Evolutionary conservation across 2,329 filamentous ascomycete species (phyloP).

Genomic region (Penicillium sp.): DNA sequence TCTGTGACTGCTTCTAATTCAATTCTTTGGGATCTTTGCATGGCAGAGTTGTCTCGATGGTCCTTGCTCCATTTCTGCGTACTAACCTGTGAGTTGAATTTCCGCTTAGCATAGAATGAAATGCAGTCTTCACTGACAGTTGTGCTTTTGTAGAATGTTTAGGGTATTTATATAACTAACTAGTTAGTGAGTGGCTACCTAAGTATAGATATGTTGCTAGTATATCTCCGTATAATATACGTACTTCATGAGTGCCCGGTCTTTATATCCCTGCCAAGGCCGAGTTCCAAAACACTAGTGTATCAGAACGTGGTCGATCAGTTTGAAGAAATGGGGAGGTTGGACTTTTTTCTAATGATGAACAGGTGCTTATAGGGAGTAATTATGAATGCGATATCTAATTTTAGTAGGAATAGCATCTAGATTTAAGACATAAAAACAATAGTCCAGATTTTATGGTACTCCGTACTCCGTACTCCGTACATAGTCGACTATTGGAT

Average conservation of each 20-base stretch:
- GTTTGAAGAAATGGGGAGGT: not conserved
- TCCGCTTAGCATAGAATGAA: conserved; percentile 23
- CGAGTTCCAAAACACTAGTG: not conserved
- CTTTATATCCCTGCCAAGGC: not conserved
- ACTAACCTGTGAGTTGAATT: conserved; percentile 4
- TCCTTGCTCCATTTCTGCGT: conserved; percentile 1
- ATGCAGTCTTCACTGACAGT: conserved; percentile 24
- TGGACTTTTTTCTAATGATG: not conserved
- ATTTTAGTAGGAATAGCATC: not conserved
- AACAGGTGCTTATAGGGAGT: not conserved
- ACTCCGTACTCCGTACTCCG: too few species aligned
- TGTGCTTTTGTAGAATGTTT: not conserved
- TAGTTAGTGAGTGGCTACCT: not conserved
- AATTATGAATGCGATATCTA: not conserved
- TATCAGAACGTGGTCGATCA: not conserved
- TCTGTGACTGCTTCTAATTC: conserved; percentile 1
- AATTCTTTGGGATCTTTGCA: conserved; percentile 7
- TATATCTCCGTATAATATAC: not conserved
- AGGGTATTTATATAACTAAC: not conserved
- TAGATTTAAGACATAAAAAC: not conserved
- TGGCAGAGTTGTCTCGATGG: conserved; percentile 2
- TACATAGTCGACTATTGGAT: not conserved
- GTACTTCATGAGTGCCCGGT: not conserved
- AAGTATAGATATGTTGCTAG: not conserved
- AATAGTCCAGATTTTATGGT: not conserved